Base-by-base conservation (phyloP, 129 eudicot genomes). In the Saussurea involucrata region DNA sequence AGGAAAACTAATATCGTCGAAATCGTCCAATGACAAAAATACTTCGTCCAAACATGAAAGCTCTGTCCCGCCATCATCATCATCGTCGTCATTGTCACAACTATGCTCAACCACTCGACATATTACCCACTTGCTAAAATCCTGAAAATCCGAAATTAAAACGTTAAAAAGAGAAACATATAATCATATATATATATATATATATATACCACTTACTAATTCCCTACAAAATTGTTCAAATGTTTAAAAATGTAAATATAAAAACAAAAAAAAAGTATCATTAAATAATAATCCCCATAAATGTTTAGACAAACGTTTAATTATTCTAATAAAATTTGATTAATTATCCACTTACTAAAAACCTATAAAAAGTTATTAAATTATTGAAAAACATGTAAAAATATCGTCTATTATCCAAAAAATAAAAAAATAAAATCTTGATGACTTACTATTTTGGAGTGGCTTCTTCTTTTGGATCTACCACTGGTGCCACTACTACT, bases 31-130 rank as follows among this genome's bases (percentile, higher is more conserved):
- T 2, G 98, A 95, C 78, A 91, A 77, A 84, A 89, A 95, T 36
- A 91, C 97, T 86, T 95, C 97, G 66, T 95, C 98, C 89, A 95
- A 71, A 79, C 98, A 89, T 36, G 98, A 95, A 65, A 95, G 96
- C 83, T 91, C 97, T 24, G 82, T 63, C 24, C 87, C 87, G 32
- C 85, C 85, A 22, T 86, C 92, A 7, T 84, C 88, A 18, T 85
- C 88, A 8, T 80, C 87, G 11, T 87, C 86, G 11, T 87, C 82
- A n/a, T 76, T 78, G 42, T 80, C 88, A 25, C 82, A 64, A 72
- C 81, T 76, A 67, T 83, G 84, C 82, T 95, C 94, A 46, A 87
- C 87, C 75, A 92, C 98, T 78, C 91, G 86, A 73, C 98, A 95
- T 25, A 95, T 76, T 15, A 95, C 97, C 97, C 98, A 95, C 86